Conservation (phyloP, 73 alveolate genomes). For the Tetrahymena borealis region DNA sequence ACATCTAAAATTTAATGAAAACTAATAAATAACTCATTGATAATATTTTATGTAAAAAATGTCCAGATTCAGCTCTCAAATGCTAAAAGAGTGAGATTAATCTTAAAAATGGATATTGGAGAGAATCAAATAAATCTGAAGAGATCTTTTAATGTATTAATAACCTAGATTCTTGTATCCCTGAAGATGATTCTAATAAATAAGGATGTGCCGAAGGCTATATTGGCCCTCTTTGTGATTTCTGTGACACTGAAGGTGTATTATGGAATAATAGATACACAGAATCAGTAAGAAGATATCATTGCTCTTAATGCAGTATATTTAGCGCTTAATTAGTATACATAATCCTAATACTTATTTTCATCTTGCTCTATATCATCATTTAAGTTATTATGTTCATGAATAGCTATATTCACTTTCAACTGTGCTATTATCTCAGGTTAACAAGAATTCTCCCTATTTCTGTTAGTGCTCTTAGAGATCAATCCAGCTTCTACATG, state of each 20-base stretch:
- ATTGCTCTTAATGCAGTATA: background rate
- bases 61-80: background rate
- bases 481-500: background rate
- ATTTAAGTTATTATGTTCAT: background rate
- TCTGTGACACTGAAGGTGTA: background rate
- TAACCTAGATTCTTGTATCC: background rate
- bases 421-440: background rate
- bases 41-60: background rate
- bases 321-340: background rate
- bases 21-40: background rate
- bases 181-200: background rate
- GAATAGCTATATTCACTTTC: background rate
- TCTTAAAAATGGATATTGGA: background rate
- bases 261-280: background rate
- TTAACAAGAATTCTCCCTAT: background rate
- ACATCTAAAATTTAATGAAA: background rate
- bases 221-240: background rate
- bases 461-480: background rate
- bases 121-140: background rate
- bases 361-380: background rate
- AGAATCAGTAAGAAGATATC: background rate
- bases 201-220: background rate
- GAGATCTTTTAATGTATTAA: background rate
- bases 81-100: background rate
- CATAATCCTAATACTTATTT: background rate